Conservation (phyloP, 2,329 filamentous ascomycete genomes). For the Calonectria crousiana region DNA sequence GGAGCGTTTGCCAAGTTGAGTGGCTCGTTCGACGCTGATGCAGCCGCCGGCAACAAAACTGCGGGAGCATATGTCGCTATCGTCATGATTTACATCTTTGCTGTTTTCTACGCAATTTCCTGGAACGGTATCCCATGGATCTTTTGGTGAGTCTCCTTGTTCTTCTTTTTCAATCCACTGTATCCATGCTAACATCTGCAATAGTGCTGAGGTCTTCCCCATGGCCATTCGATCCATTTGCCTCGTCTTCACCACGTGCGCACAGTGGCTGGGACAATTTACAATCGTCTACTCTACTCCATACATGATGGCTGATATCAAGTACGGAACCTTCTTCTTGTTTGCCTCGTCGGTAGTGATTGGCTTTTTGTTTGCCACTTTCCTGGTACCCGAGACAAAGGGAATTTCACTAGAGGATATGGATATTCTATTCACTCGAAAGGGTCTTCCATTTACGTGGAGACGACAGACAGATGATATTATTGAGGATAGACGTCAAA, state of each 20-base stretch:
- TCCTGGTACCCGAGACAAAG: constrained; percentile 39
- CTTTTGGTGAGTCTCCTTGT: constrained; percentile 31
- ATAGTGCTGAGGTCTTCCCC: constrained; percentile 42
- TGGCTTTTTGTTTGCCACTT: constrained; percentile 17
- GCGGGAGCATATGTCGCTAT: constrained; percentile 27
- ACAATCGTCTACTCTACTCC: constrained; percentile 44
- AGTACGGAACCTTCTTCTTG: constrained; percentile 30
- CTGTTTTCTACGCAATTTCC: constrained; percentile 17
- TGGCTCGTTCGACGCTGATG: constrained; percentile 13
- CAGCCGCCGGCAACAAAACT: neutral
- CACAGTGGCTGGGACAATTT: constrained; percentile 48
- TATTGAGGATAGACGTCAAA: constrained; percentile 9
- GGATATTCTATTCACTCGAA: constrained; percentile 37
- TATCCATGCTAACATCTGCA: neutral
- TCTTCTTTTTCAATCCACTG: neutral
- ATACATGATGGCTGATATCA: constrained; percentile 42
- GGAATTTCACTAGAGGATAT: constrained; percentile 41
- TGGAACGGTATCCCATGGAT: constrained; percentile 28
- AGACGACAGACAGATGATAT: constrained; percentile 18
- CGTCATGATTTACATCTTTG: constrained; percentile 26
- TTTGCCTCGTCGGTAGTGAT: constrained; percentile 30
- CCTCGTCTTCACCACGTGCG: constrained; percentile 40
- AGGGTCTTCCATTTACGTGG: constrained; percentile 14
- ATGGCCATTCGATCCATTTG: constrained; percentile 43
- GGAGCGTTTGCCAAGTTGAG: constrained; percentile 23